These are phyloP conservation scores for Auriscalpium orientale DNA, from an alignment of 768 basidiomycete species.

Conservation along the genomic window DNA sequence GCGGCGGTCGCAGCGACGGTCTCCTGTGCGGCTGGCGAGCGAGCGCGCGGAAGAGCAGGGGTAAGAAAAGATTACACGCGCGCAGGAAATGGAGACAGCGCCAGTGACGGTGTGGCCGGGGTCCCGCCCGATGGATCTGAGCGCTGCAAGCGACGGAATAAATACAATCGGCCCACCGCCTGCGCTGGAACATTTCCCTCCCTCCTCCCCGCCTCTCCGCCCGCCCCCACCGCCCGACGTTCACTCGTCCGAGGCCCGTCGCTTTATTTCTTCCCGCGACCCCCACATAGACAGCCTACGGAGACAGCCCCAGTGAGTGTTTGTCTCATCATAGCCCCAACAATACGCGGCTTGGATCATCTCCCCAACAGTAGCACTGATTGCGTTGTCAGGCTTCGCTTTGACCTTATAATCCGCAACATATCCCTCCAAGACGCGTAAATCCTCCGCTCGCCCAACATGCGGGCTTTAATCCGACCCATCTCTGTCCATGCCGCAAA, in stretches of 20 bases:
- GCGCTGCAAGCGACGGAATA: conserved; percentile 10
- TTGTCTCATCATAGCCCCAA: background rate
- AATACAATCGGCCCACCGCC: conserved; percentile 13
- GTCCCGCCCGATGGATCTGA: background rate
- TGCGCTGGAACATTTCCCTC: conserved; percentile 3
- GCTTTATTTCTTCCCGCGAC: background rate
- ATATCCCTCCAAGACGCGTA: background rate
- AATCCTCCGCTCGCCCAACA: conserved; percentile 16
- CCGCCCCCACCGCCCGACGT: conserved; percentile 6
- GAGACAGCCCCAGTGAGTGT: background rate
- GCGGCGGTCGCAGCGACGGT: too few species aligned
- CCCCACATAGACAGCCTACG: conserved; percentile 6
- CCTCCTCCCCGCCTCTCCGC: conserved; percentile 2
- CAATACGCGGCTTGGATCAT: background rate
- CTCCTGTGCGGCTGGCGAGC: too few species aligned
- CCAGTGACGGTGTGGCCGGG: background rate
- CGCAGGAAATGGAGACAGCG: background rate
- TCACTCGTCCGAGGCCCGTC: background rate
- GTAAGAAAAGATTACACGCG: too few species aligned
- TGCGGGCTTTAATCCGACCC: conserved; percentile 60
- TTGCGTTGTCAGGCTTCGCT: background rate
- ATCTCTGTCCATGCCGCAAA: conserved; percentile 67
- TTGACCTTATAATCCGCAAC: conserved; percentile 5
- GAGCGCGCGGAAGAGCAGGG: too few species aligned
- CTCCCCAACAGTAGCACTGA: background rate